Base-by-base conservation (phyloP, 2,329 filamentous ascomycete genomes). In the Rhytidhysteron rufulum region DNA sequence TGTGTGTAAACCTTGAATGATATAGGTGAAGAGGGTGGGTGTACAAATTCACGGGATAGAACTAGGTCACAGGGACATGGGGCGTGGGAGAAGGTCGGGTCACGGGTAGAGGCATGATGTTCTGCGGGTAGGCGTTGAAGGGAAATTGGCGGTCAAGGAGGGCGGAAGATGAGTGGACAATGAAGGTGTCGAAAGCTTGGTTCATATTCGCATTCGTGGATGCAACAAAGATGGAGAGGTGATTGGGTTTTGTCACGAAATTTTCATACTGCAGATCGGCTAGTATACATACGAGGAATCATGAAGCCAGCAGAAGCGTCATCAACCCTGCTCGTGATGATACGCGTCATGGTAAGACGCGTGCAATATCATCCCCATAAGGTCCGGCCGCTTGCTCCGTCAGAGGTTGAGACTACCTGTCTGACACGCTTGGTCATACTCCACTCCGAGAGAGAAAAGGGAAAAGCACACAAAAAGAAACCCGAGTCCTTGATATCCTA, bases 221-320 rank as follows among this genome's bases (percentile, higher is more conserved):
- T n/a, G n/a, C n/a, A n/a, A 30, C 27, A 30, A 8, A 4, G 13
- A 30, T 8, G 13, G 3, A 30, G 8, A 30, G 8, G 3, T n/a
- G 27, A 13, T 4, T 4, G 16, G 16, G 27, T 16, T 13, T 30
- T 11, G 18, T n/a, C 5, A 34, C 13, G n/a, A 16, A 41, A 41
- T 55, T 56, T 51, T 54, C 53, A 60, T 63, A 60, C 54, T 52
- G 55, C 55, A 58, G 51, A 55, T 51, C n/a, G 50, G 58, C 57
- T 63, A 63, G 56, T 63, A 47, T 63, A 65, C 61, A 60, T 43
- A 48, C 7, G 55, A 37, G 35, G 35, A 37, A 37, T 30, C 35
- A 37, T 18, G 22, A 37, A 19, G 25, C 35, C 35, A 18, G 15
- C 13, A 37, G 24, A 37, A 37, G 35, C 35, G 30, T 29, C 20